phyloP scores from a whole-genome alignment of 2,329 filamentous ascomycete genomes.

The Monosporascus sp. region DNA sequence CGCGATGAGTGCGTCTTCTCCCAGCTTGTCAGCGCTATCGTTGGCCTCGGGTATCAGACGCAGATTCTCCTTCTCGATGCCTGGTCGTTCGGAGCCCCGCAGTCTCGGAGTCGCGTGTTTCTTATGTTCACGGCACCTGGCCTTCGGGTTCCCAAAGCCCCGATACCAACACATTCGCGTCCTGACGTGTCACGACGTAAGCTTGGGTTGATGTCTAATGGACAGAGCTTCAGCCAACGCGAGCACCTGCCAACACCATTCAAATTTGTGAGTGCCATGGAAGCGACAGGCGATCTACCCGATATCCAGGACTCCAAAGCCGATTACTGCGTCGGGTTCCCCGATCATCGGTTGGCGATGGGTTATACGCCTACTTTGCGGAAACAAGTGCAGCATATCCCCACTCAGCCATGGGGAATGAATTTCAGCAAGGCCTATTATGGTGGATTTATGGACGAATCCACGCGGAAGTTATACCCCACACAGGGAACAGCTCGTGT shows the following conservation, averaged over 20 bases:
- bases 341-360: constrained; percentile 59
- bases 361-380: constrained; percentile 35
- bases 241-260: constrained; percentile 53
- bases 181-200: constrained; percentile 26
- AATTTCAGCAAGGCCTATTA: constrained; percentile 44
- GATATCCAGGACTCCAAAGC: constrained; percentile 55
- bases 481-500: constrained; percentile 4
- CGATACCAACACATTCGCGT: constrained; percentile 59
- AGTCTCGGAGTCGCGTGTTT: constrained; percentile 64
- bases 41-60: constrained; percentile 73
- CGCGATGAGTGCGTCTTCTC: constrained; percentile 62
- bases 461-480: constrained; percentile 37
- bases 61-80: constrained; percentile 64
- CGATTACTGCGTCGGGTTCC: constrained; percentile 57
- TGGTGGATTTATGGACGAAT: constrained; percentile 30
- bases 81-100: constrained; percentile 62
- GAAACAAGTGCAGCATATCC: constrained; percentile 51
- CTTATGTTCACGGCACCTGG: constrained; percentile 67
- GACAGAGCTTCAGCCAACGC: constrained; percentile 53
- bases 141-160: constrained; percentile 48
- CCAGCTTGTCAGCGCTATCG: constrained; percentile 66
- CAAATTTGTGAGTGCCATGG: constrained; percentile 43
- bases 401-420: constrained; percentile 51
- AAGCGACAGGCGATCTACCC: constrained; percentile 58
- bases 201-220: constrained; percentile 57